Conservation (phyloP, 2,329 filamentous ascomycete species). For the Dryadomyces sulphureus region DNA sequence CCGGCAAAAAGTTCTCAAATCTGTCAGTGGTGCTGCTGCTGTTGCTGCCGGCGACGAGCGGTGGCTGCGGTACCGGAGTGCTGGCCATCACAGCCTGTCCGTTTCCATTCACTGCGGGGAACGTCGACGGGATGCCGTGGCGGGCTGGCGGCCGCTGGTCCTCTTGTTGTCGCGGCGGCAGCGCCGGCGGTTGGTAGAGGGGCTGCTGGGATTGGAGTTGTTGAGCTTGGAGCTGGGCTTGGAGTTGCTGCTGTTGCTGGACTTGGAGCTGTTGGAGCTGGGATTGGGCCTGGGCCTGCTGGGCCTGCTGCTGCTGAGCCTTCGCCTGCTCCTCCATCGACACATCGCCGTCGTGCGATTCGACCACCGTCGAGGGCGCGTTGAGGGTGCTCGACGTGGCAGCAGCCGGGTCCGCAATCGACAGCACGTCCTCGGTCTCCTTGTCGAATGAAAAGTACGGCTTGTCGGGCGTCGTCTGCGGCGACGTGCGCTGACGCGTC, state of each 20-base stretch:
- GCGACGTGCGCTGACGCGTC: slow-evolving; percentile 20
- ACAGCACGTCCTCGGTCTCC: slow-evolving; percentile 25
- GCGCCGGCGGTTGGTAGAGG: too few relatives aligned
- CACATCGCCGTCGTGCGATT: not conserved
- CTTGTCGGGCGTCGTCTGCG: slow-evolving; percentile 13
- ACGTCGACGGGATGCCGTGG: too few relatives aligned
- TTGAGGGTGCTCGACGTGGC: not conserved
- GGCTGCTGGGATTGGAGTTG: too few relatives aligned
- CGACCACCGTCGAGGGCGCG: not conserved
- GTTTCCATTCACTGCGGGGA: too few relatives aligned
- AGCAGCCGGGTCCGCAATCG: too few relatives aligned
- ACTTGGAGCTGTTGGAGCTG: slow-evolving; percentile 1
- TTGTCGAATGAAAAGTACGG: slow-evolving; percentile 31
- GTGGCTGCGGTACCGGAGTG: not conserved
- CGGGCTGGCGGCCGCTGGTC: too few relatives aligned
- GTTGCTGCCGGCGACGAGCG: too few relatives aligned
- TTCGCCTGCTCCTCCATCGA: not conserved
- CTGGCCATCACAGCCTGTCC: too few relatives aligned
- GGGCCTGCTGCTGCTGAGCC: not conserved
- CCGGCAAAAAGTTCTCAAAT: slow-evolving; percentile 5
- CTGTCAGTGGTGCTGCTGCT: slow-evolving; percentile 6
- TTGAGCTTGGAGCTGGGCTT: too few relatives aligned
- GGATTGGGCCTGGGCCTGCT: not conserved
- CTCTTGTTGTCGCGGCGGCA: too few relatives aligned
- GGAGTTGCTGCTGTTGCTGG: not conserved